Evolutionary conservation across 1,284 basidiomycete genomes (phyloP), one percentile per base, ranked within the genome.

Genomic region (Tranzscheliella williamsii): DNA sequence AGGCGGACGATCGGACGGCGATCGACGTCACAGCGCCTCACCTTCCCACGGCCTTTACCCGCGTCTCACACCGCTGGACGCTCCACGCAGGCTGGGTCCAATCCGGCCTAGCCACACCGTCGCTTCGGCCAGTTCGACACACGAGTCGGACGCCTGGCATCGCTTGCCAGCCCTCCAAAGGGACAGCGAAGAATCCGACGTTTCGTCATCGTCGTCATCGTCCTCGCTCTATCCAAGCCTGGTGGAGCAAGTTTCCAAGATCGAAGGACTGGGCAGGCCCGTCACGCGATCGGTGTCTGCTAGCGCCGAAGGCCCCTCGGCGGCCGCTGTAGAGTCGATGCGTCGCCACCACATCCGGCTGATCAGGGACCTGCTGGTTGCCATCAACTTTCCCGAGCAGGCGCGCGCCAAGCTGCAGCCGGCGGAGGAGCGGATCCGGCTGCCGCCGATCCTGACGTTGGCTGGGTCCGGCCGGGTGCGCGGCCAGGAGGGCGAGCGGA

Each of bases 311-410:
- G 22, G 34, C 12, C 22, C 31, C 11, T n/a, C 36, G 3, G 37
- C 24, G 8, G 4, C 18, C n/a, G 12, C 45, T 4, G 38, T 24
- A 7, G 58, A 58, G 23, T 37, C 42, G 0, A 47, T 54, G 38
- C 49, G 66, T 21, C 44, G 50, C 21, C 41, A 50, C 18, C 70
- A 72, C 39, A 50, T 70, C 6, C 46, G 55, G 21, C 48, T 72
- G 11, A 72, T 72, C 18, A 39, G 61, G 5, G 57, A 65, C 26
- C 44, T 72, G 7, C 44, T 72, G 16, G 49, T 70, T 16, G 70
- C 70, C 23, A 63, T 72, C 60, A 72, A 72, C 45, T 67, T 61
- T 34, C 67, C 70, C 18, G 45, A 62, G 0, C n/a, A 43, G 39
- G 46, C 49, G 5, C 36, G 52, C 3, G 45, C 54, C 16, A 49